These are phyloP conservation scores for Wallacemonas sp. DNA, from an alignment of 208 protist genomes.

Conservation along the genomic window DNA sequence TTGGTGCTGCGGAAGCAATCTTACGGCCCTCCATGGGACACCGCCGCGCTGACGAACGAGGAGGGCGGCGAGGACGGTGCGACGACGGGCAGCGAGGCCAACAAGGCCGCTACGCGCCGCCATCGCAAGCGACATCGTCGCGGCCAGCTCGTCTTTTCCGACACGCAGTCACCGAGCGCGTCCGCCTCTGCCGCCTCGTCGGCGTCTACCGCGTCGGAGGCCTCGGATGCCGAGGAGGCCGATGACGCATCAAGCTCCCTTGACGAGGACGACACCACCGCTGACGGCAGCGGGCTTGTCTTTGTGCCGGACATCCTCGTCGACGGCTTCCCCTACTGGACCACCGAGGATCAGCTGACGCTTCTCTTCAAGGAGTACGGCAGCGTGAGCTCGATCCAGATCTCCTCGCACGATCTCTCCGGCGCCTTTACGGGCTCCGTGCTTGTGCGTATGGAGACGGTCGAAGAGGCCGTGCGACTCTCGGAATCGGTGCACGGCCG, in stretches of 20 bases:
- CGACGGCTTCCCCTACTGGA: constrained; percentile 83
- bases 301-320: constrained; percentile 85
- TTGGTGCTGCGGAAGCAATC: constrained; percentile 11
- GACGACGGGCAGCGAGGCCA: not conserved
- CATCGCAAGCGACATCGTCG: constrained; percentile 14
- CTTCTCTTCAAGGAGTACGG: constrained; percentile 73
- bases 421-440: constrained; percentile 80
- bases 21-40: constrained; percentile 5
- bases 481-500: constrained; percentile 61
- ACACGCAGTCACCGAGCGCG: not conserved
- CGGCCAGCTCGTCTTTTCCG: not conserved
- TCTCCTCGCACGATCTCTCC: constrained; percentile 72
- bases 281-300: constrained; percentile 18
- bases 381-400: constrained; percentile 46
- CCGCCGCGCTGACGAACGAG: constrained; percentile 1
- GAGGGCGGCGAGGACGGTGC: not conserved
- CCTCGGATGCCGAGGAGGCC: not conserved
- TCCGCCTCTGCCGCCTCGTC: not conserved
- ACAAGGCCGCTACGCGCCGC: not conserved
- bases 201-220: not conserved
- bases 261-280: constrained; percentile 2
- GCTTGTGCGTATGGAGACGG: constrained; percentile 74
- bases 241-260: constrained; percentile 17
- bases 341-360: constrained; percentile 75
- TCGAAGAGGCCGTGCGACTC: constrained; percentile 61